Conservation (phyloP, 2,329 filamentous ascomycete species). For the Teratosphaeria pseudoeucalypti region DNA sequence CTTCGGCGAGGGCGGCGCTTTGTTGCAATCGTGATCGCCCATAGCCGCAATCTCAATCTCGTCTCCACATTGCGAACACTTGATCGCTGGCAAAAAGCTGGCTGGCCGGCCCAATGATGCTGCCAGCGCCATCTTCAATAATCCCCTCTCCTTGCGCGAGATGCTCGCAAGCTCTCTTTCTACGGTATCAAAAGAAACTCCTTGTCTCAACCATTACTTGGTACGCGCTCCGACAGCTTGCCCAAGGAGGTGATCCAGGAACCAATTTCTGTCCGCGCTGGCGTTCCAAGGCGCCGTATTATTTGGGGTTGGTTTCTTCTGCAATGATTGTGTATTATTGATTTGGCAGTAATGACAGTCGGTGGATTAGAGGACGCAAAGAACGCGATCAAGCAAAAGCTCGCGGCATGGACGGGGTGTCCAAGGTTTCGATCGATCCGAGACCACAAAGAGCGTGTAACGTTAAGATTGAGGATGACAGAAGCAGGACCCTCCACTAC, state of each 20-base stretch:
- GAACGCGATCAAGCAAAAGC: not conserved
- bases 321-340: not conserved
- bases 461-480: not conserved
- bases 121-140: slow-evolving; percentile 18
- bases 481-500: not conserved
- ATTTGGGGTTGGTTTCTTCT: not conserved
- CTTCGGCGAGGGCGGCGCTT: slow-evolving; percentile 7
- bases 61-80: slow-evolving; percentile 69
- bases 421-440: not conserved
- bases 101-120: slow-evolving; percentile 43
- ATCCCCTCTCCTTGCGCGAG: not conserved
- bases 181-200: slow-evolving; percentile 3
- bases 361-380: not conserved
- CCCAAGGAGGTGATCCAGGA: not conserved
- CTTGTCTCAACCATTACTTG: not conserved
- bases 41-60: slow-evolving; percentile 76
- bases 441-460: not conserved
- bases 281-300: not conserved
- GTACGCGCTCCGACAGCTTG: not conserved
- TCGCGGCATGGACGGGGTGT: not conserved
- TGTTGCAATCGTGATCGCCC: slow-evolving; percentile 66
- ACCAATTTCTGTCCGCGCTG: not conserved
- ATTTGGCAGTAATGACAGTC: not conserved
- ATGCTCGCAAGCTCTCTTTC: not conserved
- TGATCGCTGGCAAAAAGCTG: slow-evolving; percentile 69